Percentiles rank a stretch among this genome's conserved stretches.
phyloP scores from a whole-genome alignment of 2,329 filamentous ascomycete genomes.

The Leptographium lundbergii region DNA sequence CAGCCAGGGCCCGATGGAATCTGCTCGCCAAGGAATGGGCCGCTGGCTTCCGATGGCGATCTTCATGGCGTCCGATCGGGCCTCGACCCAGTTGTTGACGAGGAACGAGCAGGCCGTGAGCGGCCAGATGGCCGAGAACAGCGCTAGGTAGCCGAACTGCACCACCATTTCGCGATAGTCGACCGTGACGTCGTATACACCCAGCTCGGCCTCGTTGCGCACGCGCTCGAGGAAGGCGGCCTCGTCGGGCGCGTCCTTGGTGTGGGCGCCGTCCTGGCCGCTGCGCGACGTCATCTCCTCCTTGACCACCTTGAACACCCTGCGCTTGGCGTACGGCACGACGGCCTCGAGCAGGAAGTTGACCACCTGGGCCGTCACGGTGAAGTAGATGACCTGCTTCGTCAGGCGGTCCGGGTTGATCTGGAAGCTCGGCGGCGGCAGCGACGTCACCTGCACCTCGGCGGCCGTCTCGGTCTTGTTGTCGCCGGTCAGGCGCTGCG shows the following conservation, averaged over 20 bases:
- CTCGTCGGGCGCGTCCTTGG: conserved; percentile 64
- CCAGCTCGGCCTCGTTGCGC: conserved; percentile 69
- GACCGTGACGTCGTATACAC: conserved; percentile 74
- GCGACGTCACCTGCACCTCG: neutral
- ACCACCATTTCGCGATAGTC: conserved; percentile 93
- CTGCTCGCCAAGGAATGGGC: conserved; percentile 77
- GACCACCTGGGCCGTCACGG: conserved; percentile 84
- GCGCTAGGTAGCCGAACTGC: conserved; percentile 71
- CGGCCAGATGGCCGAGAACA: conserved; percentile 93
- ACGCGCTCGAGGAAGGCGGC: conserved; percentile 68
- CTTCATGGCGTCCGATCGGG: conserved; percentile 83
- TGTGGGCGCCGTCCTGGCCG: conserved; percentile 28
- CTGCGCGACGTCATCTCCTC: conserved; percentile 38
- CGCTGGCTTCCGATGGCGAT: conserved; percentile 82
- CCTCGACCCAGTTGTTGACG: conserved; percentile 91
- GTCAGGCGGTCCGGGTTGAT: conserved; percentile 75
- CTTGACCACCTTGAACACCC: conserved; percentile 66
- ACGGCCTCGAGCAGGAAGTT: conserved; percentile 76
- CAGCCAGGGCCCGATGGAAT: conserved; percentile 91
- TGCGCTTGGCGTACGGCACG: conserved; percentile 73
- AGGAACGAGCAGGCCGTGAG: conserved; percentile 82
- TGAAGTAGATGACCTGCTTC: conserved; percentile 91
- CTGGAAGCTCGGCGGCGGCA: conserved; percentile 38
- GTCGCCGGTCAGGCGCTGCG: conserved; percentile 61
- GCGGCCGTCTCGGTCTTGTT: conserved; percentile 31